phyloP scores from a whole-genome alignment of 306 rosid genomes.

The Dryas octopetala region DNA sequence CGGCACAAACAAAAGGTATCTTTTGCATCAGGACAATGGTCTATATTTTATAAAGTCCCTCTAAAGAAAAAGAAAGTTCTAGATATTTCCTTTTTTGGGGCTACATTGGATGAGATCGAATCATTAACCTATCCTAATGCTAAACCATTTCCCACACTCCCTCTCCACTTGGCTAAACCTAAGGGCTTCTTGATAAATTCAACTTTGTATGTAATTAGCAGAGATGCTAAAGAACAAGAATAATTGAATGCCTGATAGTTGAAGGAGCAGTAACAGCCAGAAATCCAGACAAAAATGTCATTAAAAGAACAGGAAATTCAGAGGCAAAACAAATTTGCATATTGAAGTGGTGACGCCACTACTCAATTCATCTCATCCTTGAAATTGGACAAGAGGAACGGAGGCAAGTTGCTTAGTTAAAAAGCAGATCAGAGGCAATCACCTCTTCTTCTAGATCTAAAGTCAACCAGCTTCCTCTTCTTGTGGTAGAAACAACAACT shows the following conservation, averaged over 20 bases:
- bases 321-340: background rate
- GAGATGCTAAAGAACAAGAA: background rate
- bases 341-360: background rate
- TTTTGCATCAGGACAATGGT: no score
- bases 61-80: no score
- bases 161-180: no score
- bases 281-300: background rate
- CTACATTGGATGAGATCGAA: no score
- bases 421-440: background rate
- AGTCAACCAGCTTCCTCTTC: background rate
- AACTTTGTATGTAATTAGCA: background rate
- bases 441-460: background rate
- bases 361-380: background rate
- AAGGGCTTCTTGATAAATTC: no score
- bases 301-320: background rate
- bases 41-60: no score
- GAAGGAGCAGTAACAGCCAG: background rate
- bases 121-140: no score
- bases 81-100: no score
- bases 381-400: background rate
- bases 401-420: background rate
- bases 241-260: background rate
- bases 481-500: background rate
- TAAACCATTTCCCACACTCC: no score
- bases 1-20: no score